phyloP scores from a whole-genome alignment of 108 stramenopile species.

The Nitzschia palea region DNA sequence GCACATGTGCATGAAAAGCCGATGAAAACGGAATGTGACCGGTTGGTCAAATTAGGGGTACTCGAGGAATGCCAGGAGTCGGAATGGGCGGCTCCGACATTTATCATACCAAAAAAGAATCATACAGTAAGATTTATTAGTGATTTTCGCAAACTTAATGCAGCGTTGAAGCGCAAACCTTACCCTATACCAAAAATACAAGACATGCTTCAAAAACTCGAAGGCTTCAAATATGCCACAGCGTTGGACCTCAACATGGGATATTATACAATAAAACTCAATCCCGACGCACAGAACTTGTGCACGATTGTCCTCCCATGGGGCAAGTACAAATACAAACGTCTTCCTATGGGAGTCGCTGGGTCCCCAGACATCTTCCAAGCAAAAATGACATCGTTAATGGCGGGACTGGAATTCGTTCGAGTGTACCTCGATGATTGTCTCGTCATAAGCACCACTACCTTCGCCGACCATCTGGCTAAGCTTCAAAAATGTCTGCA shows the following conservation, averaged over 20 bases:
- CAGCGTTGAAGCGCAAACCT: neutral
- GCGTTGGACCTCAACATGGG: neutral
- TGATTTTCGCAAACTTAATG: neutral
- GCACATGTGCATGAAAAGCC: neutral
- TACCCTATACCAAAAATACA: constrained; percentile 2
- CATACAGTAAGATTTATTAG: constrained; percentile 21
- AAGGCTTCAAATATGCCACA: neutral
- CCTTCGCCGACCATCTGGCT: constrained; percentile 36
- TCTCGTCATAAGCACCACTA: constrained; percentile 26
- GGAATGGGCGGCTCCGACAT: constrained; percentile 26
- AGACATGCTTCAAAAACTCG: neutral
- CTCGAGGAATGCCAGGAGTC: neutral
- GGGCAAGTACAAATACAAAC: too few relatives aligned
- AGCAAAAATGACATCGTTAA: constrained; percentile 33
- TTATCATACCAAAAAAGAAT: constrained; percentile 37
- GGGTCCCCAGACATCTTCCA: constrained; percentile 50
- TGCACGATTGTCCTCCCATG: too few relatives aligned
- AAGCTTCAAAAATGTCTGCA: constrained; percentile 10
- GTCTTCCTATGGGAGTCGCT: constrained; percentile 24
- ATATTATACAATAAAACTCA: too few relatives aligned
- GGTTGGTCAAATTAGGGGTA: neutral
- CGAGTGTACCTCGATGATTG: constrained; percentile 53
- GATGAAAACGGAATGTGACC: neutral
- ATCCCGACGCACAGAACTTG: too few relatives aligned
- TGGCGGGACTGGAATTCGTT: constrained; percentile 13